Conservation (phyloP, 164 flowering plant species). For the Macadamia tetraphylla region DNA sequence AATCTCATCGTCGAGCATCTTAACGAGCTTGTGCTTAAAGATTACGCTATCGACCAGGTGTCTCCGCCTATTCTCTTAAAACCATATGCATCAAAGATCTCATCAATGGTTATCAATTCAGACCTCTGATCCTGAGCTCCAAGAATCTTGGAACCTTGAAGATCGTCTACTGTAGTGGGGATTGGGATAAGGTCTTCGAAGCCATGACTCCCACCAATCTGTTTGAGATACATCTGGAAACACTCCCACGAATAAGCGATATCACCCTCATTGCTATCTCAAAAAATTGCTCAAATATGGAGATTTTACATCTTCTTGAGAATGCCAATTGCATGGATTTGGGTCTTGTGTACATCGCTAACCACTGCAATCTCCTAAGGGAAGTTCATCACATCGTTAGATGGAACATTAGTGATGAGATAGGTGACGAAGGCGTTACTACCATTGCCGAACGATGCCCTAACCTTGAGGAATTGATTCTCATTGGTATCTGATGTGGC, state of each 20-base stretch:
- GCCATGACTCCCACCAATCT: slow-evolving; percentile 31
- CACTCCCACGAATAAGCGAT: slow-evolving; percentile 57
- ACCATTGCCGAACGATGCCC: slow-evolving; percentile 51
- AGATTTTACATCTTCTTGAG: slow-evolving; percentile 61
- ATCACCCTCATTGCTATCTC: slow-evolving; percentile 53
- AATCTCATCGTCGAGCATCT: too few species aligned
- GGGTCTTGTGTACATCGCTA: slow-evolving; percentile 48
- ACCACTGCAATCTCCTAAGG: slow-evolving; percentile 50
- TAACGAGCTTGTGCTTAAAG: too few species aligned
- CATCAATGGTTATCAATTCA: too few species aligned
- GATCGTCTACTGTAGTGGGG: slow-evolving; percentile 56
- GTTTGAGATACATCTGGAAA: slow-evolving; percentile 68
- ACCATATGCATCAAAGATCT: too few species aligned
- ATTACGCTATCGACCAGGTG: too few species aligned
- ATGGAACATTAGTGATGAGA: slow-evolving; percentile 58
- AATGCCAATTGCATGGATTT: slow-evolving; percentile 53
- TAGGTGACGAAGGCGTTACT: slow-evolving; percentile 55
- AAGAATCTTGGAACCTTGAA: slow-evolving; percentile 55
- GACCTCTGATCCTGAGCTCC: slow-evolving; percentile 18
- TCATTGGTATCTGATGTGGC: slow-evolving; percentile 39
- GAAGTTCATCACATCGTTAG: slow-evolving; percentile 40
- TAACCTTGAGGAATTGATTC: slow-evolving; percentile 63
- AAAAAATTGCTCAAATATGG: slow-evolving; percentile 36
- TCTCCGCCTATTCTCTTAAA: too few species aligned
- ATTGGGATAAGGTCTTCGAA: slow-evolving; percentile 67